Percentiles rank a stretch among this genome's conserved stretches.
These are phyloP conservation scores for Lactuca sativa DNA, from an alignment of 129 eudicot genomes.

Conservation along the genomic window DNA sequence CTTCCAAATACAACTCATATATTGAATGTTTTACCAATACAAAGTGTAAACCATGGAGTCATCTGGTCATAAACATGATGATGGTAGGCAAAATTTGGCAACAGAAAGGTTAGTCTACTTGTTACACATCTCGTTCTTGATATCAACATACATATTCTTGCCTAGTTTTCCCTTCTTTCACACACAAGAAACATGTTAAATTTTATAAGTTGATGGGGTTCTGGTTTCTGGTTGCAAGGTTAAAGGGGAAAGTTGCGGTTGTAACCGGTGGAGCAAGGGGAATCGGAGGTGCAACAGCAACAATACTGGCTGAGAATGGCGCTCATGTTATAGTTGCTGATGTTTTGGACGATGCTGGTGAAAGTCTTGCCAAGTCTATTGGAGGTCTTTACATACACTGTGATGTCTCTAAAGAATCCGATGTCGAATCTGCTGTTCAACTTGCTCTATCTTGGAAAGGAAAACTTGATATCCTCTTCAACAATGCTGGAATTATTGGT, in stretches of 20 bases:
- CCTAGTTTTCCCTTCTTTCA: background rate
- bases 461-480: slow-evolving; percentile 75
- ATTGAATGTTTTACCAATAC: slow-evolving; percentile 13
- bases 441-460: slow-evolving; percentile 76
- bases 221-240: slow-evolving; percentile 36
- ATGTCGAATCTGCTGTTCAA: slow-evolving; percentile 61
- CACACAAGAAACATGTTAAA: background rate
- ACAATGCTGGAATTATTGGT: slow-evolving; percentile 75
- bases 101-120: slow-evolving; percentile 35
- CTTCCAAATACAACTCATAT: slow-evolving; percentile 7
- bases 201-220: background rate
- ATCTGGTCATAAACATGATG: slow-evolving; percentile 13
- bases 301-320: slow-evolving; percentile 58
- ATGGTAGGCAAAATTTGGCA: slow-evolving; percentile 21
- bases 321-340: slow-evolving; percentile 84
- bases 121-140: background rate
- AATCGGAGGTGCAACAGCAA: slow-evolving; percentile 84
- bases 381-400: slow-evolving; percentile 71
- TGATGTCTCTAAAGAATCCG: slow-evolving; percentile 72
- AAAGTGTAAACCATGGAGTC: slow-evolving; percentile 28
- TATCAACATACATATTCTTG: background rate
- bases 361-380: slow-evolving; percentile 58
- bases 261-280: slow-evolving; percentile 97
- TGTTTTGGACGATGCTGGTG: slow-evolving; percentile 65
- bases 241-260: slow-evolving; percentile 74